Base-by-base conservation (phyloP, 1,139 yeast species). In the Suhomyces taliae region DNA sequence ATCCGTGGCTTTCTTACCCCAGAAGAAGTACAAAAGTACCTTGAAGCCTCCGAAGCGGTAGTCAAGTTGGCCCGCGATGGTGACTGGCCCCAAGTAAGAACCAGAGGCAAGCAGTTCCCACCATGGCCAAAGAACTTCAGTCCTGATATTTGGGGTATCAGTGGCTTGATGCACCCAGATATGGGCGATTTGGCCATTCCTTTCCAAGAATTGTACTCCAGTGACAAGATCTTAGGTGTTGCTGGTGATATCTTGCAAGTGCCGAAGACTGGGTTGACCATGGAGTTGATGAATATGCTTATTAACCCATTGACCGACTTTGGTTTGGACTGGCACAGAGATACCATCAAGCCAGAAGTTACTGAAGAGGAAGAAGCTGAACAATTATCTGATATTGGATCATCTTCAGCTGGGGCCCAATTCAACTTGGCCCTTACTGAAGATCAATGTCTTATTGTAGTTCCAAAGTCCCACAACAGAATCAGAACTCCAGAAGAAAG, bases 91-190 rank as follows among this genome's bases (percentile, higher is more conserved):
- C 67, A 72, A 40, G 82, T 79, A 11, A 68, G 84, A 56, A 78
- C 82, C 5, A 62, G 78, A 43, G 82, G 82, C 6, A 79, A 79
- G 53, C 83, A 79, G 57, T 79, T 79, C 55, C 83, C 84, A 5
- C 83, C 84, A 24, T 79, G 84, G 83, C 83, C 83, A 11, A 65
- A 67, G 52, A 76, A 77, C 53, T 77, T 74, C 54, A 72, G 74
- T 49, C 82, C 83, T 3, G 83, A 79, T 51, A 79, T 79, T 50
- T 79, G 84, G 84, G 84, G 84, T 1, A 66, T 79, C 12, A 64
- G 77, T 10, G 81, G 81, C 2, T 65, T 79, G 44, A 65, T 79
- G 58, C 76, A 79, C 53, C 84, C 84, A 0, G 78, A 73, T 44
- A 63, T 78, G 52, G 70, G 70, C 2, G 74, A 70, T 4, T 59